phyloP scores from a whole-genome alignment of 768 basidiomycete species.

The Hypsizygus marmoreus region DNA sequence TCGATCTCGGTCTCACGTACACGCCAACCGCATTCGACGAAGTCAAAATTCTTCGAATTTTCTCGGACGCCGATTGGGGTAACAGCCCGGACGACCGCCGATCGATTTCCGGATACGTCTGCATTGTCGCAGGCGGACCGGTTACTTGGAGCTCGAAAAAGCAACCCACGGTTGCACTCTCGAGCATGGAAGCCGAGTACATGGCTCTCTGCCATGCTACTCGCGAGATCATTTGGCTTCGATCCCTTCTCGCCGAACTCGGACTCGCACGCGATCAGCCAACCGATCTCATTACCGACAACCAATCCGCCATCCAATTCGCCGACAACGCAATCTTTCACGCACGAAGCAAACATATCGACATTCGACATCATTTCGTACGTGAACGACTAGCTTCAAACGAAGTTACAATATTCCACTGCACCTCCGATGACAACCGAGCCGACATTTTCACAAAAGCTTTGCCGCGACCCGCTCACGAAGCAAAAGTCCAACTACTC shows the following conservation, averaged over 20 bases:
- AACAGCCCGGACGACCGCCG: conserved; percentile 5
- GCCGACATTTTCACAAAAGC: conserved; percentile 46
- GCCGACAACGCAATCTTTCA: conserved; percentile 36
- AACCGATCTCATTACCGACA: conserved; percentile 31
- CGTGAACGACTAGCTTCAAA: conserved; percentile 30
- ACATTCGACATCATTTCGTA: conserved; percentile 41
- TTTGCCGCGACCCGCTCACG: conserved; percentile 16
- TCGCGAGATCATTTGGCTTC: not conserved
- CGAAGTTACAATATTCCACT: conserved; percentile 27
- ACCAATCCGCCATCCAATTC: conserved; percentile 36
- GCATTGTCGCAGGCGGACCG: not conserved
- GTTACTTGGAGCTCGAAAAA: conserved; percentile 5
- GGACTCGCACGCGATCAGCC: not conserved
- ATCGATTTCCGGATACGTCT: conserved; percentile 6
- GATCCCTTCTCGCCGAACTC: not conserved
- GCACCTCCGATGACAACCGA: conserved; percentile 34
- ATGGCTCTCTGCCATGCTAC: conserved; percentile 10
- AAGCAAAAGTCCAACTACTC: not conserved
- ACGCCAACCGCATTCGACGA: not conserved
- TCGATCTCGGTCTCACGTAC: conserved; percentile 18
- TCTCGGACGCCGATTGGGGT: conserved; percentile 1
- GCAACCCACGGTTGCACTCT: conserved; percentile 7
- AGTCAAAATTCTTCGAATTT: not conserved
- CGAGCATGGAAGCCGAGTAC: conserved; percentile 10
- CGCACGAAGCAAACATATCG: conserved; percentile 42